Conservation (phyloP, 2,329 filamentous ascomycete species). For the Pseudonectria buxi region DNA sequence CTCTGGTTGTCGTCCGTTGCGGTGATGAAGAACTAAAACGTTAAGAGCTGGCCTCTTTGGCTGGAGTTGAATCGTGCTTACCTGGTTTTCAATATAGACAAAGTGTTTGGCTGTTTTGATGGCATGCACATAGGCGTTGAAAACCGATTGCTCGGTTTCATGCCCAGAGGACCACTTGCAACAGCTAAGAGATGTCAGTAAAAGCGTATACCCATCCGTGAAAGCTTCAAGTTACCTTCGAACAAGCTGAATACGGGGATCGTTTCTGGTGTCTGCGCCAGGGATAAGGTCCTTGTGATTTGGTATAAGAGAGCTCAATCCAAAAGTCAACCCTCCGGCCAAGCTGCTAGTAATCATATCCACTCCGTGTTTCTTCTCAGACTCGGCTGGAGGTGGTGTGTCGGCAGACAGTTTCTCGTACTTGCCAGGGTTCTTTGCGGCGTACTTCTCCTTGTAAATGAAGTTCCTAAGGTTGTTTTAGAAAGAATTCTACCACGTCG, state of each 20-base stretch:
- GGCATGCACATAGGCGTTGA: conserved; percentile 72
- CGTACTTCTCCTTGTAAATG: conserved; percentile 78
- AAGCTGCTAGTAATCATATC: conserved; percentile 20
- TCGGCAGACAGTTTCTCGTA: conserved; percentile 31
- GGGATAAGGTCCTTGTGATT: conserved; percentile 7
- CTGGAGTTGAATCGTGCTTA: conserved; percentile 13
- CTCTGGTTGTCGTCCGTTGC: conserved; percentile 63
- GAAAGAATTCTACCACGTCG: neutral
- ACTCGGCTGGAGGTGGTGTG: conserved; percentile 7
- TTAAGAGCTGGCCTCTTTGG: neutral
- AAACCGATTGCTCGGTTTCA: conserved; percentile 66
- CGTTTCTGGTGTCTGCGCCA: conserved; percentile 13
- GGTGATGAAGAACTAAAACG: conserved; percentile 71
- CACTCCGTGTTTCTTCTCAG: conserved; percentile 1
- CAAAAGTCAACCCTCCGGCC: too few relatives aligned
- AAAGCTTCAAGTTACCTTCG: conserved; percentile 33
- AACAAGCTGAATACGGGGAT: conserved; percentile 42
- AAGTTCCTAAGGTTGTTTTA: conserved; percentile 54
- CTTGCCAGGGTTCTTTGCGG: conserved; percentile 41
- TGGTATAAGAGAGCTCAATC: conserved; percentile 31
- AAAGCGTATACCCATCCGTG: neutral
- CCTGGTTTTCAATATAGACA: conserved; percentile 73
- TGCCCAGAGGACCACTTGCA: conserved; percentile 47
- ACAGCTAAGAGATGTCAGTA: conserved; percentile 28
- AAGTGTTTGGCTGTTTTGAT: conserved; percentile 65